A percentile compares a stretch with the other conserved stretches of the same genome.
Conservation (phyloP, 257 asterid genomes). For the Hygrophila difformis region DNA sequence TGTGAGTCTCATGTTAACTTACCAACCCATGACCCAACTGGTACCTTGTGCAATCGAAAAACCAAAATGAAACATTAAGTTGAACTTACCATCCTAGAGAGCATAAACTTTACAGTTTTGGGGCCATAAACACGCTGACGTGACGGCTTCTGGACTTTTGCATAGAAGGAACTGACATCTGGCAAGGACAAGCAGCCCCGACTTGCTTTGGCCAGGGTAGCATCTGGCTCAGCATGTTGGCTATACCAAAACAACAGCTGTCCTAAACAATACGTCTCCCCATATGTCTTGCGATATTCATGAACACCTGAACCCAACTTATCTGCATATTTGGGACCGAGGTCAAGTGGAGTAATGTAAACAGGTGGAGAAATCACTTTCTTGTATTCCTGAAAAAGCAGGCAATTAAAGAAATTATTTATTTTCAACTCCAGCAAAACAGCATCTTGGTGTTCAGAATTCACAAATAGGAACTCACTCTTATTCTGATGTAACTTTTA, state of each 20-base stretch:
- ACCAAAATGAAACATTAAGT: neutral
- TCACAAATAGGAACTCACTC: conserved; percentile 40
- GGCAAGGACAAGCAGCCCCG: conserved; percentile 95
- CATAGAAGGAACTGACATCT: conserved; percentile 85
- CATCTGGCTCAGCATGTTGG: conserved; percentile 84
- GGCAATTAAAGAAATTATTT: conserved; percentile 4
- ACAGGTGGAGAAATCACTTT: conserved; percentile 89
- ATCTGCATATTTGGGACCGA: conserved; percentile 78
- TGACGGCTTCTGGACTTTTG: conserved; percentile 85
- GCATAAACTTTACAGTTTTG: conserved; percentile 78
- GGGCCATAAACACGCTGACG: conserved; percentile 96
- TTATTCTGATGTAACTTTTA: conserved; percentile 57
- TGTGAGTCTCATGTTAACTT: too few relatives aligned
- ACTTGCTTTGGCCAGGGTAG: conserved; percentile 62
- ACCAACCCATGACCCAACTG: too few relatives aligned
- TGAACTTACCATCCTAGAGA: conserved; percentile 69
- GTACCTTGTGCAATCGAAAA: too few relatives aligned
- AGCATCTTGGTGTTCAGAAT: conserved; percentile 1
- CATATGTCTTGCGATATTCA: conserved; percentile 83
- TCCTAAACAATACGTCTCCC: conserved; percentile 85
- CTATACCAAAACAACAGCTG: conserved; percentile 87
- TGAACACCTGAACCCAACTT: conserved; percentile 79
- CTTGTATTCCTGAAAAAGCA: conserved; percentile 63
- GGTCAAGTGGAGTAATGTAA: conserved; percentile 84
- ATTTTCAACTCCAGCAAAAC: neutral